Conservation (phyloP, 345 rosid species). For the Salix suchowensis region DNA sequence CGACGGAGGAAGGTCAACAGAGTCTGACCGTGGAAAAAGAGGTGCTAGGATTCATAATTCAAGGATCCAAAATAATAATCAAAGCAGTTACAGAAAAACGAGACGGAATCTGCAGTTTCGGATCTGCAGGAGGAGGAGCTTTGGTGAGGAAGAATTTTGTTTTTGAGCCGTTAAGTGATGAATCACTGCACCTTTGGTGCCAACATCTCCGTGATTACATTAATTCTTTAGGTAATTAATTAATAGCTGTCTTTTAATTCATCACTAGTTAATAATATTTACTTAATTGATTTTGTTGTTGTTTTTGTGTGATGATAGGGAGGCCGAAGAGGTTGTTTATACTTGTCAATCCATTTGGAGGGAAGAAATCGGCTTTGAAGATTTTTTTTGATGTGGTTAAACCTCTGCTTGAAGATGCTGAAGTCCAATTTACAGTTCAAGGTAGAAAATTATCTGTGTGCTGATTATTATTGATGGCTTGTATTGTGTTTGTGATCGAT, state of each 20-base stretch:
- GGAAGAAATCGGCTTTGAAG: conserved; percentile 65
- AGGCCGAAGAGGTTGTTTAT: conserved; percentile 73
- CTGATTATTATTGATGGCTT: not conserved
- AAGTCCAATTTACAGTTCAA: conserved; percentile 54
- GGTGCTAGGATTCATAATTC: conserved; percentile 60
- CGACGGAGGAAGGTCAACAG: conserved; percentile 40
- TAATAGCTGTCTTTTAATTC: not conserved
- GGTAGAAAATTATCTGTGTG: conserved; percentile 32
- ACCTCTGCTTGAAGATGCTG: conserved; percentile 79
- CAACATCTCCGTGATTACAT: conserved; percentile 49
- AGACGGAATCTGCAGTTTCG: conserved; percentile 49
- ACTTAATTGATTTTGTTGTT: not conserved
- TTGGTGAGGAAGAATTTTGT: conserved; percentile 60
- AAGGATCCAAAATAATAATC: conserved; percentile 50
- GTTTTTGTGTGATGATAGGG: conserved; percentile 26
- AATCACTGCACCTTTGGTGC: conserved; percentile 58
- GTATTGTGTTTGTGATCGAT: not conserved
- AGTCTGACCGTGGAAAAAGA: conserved; percentile 46
- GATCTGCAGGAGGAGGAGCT: conserved; percentile 25
- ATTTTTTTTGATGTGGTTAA: conserved; percentile 60
- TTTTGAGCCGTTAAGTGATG: conserved; percentile 62
- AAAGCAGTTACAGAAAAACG: conserved; percentile 39
- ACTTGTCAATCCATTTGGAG: conserved; percentile 84
- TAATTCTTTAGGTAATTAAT: conserved; percentile 56
- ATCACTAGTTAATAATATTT: no score